phyloP scores from a whole-genome alignment of 768 basidiomycete genomes.

The Xerocomellus intermedius region DNA sequence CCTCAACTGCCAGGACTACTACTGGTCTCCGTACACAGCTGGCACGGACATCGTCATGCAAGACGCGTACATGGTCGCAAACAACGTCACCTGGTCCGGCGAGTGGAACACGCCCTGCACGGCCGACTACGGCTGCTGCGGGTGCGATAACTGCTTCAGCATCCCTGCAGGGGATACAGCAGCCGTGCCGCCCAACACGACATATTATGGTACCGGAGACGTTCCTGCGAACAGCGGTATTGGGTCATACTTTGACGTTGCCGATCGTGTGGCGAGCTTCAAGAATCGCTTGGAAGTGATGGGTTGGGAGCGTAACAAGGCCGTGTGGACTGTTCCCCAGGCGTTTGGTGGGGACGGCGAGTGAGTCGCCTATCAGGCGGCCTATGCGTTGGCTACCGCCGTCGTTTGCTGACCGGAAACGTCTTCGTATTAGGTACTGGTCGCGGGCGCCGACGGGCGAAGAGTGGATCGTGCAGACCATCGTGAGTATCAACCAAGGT shows the following conservation, averaged over 20 bases:
- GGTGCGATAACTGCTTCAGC: conserved; percentile 61
- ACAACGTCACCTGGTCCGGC: conserved; percentile 62
- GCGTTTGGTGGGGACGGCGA: conserved; percentile 51
- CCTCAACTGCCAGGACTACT: conserved; percentile 64
- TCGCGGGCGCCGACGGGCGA: conserved; percentile 62
- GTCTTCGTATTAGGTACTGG: conserved; percentile 45
- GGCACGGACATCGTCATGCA: conserved; percentile 74
- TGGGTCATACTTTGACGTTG: conserved; percentile 63
- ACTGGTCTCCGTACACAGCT: conserved; percentile 54
- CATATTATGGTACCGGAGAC: conserved; percentile 10
- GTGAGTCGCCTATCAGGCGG: conserved; percentile 26
- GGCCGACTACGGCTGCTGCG: conserved; percentile 66
- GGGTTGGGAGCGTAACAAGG: conserved; percentile 67
- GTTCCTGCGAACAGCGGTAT: conserved; percentile 33
- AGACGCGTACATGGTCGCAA: conserved; percentile 50
- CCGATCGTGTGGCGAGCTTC: conserved; percentile 65
- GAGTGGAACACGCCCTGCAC: conserved; percentile 66
- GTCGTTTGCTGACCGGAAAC: not conserved
- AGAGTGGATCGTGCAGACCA: conserved; percentile 65
- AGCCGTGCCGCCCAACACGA: conserved; percentile 27
- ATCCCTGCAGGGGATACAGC: conserved; percentile 22
- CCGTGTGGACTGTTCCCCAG: conserved; percentile 80
- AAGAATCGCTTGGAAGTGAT: conserved; percentile 54
- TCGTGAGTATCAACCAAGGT: conserved; percentile 71
- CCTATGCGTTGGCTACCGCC: not conserved